These are phyloP conservation scores for Penicillium turbatum DNA, from an alignment of 495 filamentous ascomycete species.

Conservation along the genomic window DNA sequence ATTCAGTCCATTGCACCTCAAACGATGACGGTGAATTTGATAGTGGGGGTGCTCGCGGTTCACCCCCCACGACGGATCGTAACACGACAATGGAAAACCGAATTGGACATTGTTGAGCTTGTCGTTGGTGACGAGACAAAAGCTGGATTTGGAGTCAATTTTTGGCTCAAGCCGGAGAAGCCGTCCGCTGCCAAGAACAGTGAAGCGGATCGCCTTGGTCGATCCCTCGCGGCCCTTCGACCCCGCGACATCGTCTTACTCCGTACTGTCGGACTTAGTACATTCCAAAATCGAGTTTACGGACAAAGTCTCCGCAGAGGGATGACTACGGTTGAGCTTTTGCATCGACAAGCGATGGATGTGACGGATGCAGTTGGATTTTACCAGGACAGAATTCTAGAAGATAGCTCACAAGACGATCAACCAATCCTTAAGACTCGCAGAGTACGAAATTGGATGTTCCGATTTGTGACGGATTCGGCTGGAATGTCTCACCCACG, in stretches of 20 bases:
- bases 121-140: slow-evolving; percentile 83
- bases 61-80: slow-evolving; percentile 58
- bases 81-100: slow-evolving; percentile 44
- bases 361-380: slow-evolving; percentile 37
- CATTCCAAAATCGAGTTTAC: slow-evolving; percentile 69
- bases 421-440: slow-evolving; percentile 58
- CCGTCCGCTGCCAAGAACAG: slow-evolving; percentile 19
- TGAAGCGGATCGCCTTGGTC: slow-evolving; percentile 31
- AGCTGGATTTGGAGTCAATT: slow-evolving; percentile 74
- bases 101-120: slow-evolving; percentile 65
- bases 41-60: slow-evolving; percentile 73
- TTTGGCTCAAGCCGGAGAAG: slow-evolving; percentile 60
- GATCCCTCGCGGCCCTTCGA: slow-evolving; percentile 49
- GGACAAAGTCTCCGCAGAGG: slow-evolving; percentile 68
- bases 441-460: slow-evolving; percentile 69
- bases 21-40: slow-evolving; percentile 72
- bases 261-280: slow-evolving; percentile 69
- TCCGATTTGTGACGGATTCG: slow-evolving; percentile 57
- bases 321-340: slow-evolving; percentile 65
- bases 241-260: slow-evolving; percentile 71
- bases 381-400: slow-evolving; percentile 21
- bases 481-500: slow-evolving; percentile 31
- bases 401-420: slow-evolving; percentile 33
- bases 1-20: slow-evolving; percentile 67
- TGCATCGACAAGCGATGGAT: slow-evolving; percentile 49